Evolutionary conservation across 805 yeast genomes (phyloP).

Genomic region (Kregervanrija pseudodelftensis): DNA sequence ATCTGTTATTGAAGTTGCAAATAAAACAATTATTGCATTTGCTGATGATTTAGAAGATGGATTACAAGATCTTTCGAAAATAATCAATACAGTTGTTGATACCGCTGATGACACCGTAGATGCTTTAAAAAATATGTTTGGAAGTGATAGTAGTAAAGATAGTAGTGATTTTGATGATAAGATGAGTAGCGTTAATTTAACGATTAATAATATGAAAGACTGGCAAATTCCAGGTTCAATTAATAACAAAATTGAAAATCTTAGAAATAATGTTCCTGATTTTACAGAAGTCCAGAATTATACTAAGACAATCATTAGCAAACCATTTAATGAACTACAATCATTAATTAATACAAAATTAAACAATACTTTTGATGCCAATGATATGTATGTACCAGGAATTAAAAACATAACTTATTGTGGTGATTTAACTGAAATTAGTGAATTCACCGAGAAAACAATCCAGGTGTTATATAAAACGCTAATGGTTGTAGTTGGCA

Average conservation of each 20-base stretch:
- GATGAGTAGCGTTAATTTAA: constrained; percentile 46
- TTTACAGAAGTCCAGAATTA: constrained; percentile 57
- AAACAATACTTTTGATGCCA: constrained; percentile 16
- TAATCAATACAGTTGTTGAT: constrained; percentile 48
- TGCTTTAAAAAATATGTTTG: constrained; percentile 49
- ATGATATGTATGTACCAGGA: constrained; percentile 35
- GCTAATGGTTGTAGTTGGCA: constrained; percentile 32
- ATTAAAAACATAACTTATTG: constrained; percentile 31
- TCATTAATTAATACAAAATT: constrained; percentile 26
- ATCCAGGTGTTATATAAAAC: constrained; percentile 27
- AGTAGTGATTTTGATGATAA: constrained; percentile 25
- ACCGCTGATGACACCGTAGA: constrained; percentile 33
- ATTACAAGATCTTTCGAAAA: constrained; percentile 47
- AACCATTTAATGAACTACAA: constrained; percentile 52
- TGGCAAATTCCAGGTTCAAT: constrained; percentile 62
- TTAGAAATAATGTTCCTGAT: constrained; percentile 52
- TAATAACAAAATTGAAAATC: constrained; percentile 43
- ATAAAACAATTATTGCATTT: constrained; percentile 46
- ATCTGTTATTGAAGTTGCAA: constrained; percentile 50
- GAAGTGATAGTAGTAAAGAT: constrained; percentile 32
- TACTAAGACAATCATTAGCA: constrained; percentile 44
- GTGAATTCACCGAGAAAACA: constrained; percentile 30
- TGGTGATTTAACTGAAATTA: constrained; percentile 32
- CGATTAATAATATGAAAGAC: constrained; percentile 47
- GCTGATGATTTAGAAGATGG: constrained; percentile 62